A percentile compares a stretch with the other conserved stretches of the same genome.
Evolutionary conservation across 441 rosid species (phyloP).

Genomic region (Dalechampia spathulata): DNA sequence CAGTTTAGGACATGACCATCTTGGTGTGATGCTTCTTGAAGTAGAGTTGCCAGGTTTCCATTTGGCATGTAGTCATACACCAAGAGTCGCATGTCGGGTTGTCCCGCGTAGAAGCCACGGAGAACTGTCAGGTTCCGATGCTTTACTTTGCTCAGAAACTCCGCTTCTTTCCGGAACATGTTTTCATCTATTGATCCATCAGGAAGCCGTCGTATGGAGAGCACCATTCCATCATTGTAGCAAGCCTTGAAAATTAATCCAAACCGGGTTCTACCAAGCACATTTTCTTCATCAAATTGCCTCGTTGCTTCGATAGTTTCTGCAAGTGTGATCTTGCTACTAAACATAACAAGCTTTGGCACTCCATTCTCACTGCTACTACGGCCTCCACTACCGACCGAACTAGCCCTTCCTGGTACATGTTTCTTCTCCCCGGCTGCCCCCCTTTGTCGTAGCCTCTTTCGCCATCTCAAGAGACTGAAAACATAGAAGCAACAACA

Average conservation of each 20-base stretch:
- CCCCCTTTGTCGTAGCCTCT: conserved; percentile 54
- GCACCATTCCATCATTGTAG: conserved; percentile 90
- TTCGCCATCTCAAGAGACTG: conserved; percentile 83
- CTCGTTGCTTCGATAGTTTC: conserved; percentile 89
- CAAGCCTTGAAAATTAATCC: conserved; percentile 85
- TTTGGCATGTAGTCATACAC: conserved; percentile 97
- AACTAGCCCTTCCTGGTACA: conserved; percentile 83
- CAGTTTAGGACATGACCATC: conserved; percentile 97
- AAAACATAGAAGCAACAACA: conserved; percentile 83
- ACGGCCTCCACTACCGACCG: conserved; percentile 69
- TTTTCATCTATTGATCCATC: conserved; percentile 65
- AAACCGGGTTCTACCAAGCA: conserved; percentile 71
- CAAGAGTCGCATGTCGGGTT: conserved; percentile 76
- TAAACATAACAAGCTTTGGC: conserved; percentile 91
- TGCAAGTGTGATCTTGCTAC: conserved; percentile 78
- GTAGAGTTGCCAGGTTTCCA: conserved; percentile 85
- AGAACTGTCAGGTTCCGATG: conserved; percentile 84
- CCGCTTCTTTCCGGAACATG: conserved; percentile 82
- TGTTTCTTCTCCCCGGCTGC: conserved; percentile 81
- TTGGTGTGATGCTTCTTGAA: conserved; percentile 95
- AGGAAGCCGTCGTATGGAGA: conserved; percentile 68
- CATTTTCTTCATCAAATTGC: conserved; percentile 91
- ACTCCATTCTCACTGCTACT: conserved; percentile 83
- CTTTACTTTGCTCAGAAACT: conserved; percentile 69
- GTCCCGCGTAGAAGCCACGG: conserved; percentile 88